phyloP scores from a whole-genome alignment of 345 rosid species.

The Excoecaria agallocha region DNA sequence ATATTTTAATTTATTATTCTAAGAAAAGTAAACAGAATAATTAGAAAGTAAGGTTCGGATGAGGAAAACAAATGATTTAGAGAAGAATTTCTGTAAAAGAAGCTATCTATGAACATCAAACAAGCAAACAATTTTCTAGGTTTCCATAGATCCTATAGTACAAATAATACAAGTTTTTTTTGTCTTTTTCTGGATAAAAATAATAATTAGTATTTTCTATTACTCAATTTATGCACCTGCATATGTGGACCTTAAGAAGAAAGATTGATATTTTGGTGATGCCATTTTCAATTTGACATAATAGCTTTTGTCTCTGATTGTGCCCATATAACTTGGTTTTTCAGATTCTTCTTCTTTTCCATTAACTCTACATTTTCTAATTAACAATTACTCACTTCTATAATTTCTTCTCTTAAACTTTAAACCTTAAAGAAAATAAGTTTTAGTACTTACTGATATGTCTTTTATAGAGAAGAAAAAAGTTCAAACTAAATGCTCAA shows the following conservation, averaged over 20 bases:
- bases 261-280: conserved; percentile 23
- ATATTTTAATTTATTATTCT: neutral
- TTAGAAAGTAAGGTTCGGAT: neutral
- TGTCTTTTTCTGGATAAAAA: neutral
- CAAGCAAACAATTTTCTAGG: neutral
- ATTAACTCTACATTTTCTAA: neutral
- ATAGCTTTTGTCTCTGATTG: conserved; percentile 32
- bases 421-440: neutral
- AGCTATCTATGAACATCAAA: neutral
- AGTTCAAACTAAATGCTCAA: too few relatives aligned
- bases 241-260: conserved; percentile 25
- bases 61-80: neutral
- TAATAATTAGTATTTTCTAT: neutral
- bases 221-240: neutral
- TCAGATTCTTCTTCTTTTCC: conserved; percentile 27
- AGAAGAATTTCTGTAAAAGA: neutral
- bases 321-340: conserved; percentile 31
- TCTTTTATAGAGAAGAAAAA: too few relatives aligned
- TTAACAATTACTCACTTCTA: neutral
- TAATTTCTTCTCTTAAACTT: neutral
- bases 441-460: too few relatives aligned
- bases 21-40: neutral
- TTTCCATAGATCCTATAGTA: conserved; percentile 13
- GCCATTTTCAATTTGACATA: conserved; percentile 31
- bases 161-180: neutral